These are phyloP conservation scores for Zymoseptoria brevis DNA, from an alignment of 2,329 filamentous ascomycete species.

Conservation along the genomic window DNA sequence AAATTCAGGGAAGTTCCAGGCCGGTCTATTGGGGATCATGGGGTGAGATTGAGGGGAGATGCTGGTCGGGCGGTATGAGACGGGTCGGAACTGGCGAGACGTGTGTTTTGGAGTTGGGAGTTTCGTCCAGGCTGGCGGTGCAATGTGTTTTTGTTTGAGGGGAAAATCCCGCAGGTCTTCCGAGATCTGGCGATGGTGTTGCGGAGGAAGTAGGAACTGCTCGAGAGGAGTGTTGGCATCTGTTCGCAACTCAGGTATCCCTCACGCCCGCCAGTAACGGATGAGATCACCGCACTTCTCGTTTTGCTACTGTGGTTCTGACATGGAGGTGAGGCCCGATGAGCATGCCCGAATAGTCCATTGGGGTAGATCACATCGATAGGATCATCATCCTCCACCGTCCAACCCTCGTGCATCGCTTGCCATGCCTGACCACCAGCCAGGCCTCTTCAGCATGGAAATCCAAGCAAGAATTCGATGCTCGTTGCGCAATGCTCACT, in stretches of 20 bases:
- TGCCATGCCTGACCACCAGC: not conserved
- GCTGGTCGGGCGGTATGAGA: not conserved
- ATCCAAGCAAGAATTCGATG: too few relatives aligned
- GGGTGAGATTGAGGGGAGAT: not conserved
- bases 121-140: not conserved
- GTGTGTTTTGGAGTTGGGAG: not conserved
- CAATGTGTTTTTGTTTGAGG: not conserved
- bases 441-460: not conserved
- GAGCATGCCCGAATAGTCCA: not conserved
- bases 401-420: not conserved
- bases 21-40: not conserved
- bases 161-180: too few relatives aligned
- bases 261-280: not conserved
- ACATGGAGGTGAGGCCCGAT: not conserved
- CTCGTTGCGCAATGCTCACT: too few relatives aligned
- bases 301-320: not conserved
- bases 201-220: not conserved
- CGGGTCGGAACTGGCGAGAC: not conserved
- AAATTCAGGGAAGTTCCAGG: not conserved
- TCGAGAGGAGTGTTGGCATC: not conserved
- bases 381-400: not conserved
- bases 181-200: not conserved
- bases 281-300: not conserved
- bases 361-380: not conserved
- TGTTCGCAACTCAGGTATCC: not conserved